Evolutionary conservation across 2,329 filamentous ascomycete genomes (phyloP), one percentile per base, ranked within the genome.

Genomic region (Ceratocystis cubensis): DNA sequence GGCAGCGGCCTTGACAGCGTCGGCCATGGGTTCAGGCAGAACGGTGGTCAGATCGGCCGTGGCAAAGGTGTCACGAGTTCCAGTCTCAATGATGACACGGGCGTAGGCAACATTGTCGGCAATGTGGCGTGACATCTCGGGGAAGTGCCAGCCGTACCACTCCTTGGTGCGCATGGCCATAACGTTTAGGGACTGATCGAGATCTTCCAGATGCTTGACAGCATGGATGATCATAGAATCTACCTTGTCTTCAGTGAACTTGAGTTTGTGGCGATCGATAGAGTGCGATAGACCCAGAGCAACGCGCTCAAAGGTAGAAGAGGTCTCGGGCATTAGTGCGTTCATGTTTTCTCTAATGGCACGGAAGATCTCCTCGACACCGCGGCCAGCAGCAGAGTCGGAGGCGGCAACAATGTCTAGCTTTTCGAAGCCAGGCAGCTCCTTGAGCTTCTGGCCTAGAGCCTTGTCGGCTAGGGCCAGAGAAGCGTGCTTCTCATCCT

Each of bases 61-160:
- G 70, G 85, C 81, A 69, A 88, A 88, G 74, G 91, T 91, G 70
- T 88, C 85, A 70, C 94, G 88, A 83, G 95, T 90, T 71, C 94
- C 94, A 80, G 96, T 89, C 70, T 87, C 84, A 63, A 96, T 79
- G 67, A 99, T 91, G 67, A 99, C 87, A 71, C 87, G 88, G 68
- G 92, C 87, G 75, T 96, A 99, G 70, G 92, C 92, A 69, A 96
- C 80, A 78, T 99, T 99, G 82, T 99, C 94, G 77, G 95, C 95
- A 71, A 96, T 83, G 74, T 97, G 96, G 79, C 92, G 93, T 74
- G 90, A 92, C 83, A 99, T 86, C 80, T 99, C 94, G 50, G 94
- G 94, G 81, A 97, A 99, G 78, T 97, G 94, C 94, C 94, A 99
- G 73, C 94, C 94, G 75, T 99, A 99, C 94, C 94, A 99, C 78